phyloP scores from a whole-genome alignment of 768 basidiomycete genomes.

The Xerocomellus amylosporus region DNA sequence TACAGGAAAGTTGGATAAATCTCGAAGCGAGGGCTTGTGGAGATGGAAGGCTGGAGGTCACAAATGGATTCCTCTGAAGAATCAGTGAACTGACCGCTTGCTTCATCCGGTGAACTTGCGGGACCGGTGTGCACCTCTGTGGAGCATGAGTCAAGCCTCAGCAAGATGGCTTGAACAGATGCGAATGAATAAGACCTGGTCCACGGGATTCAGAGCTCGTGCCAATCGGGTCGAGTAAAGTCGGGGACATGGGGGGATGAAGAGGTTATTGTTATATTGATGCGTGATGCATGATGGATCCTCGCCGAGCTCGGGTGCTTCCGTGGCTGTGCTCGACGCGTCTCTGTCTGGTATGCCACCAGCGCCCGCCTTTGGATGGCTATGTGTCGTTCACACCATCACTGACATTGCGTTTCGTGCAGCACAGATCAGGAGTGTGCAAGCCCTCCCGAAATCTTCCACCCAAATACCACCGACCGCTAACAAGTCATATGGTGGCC shows the following conservation, averaged over 20 bases:
- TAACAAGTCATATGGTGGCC: background rate
- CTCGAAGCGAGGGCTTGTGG: background rate
- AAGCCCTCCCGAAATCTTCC: conserved; percentile 15
- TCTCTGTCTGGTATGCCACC: conserved; percentile 52
- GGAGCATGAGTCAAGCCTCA: background rate
- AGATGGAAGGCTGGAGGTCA: background rate
- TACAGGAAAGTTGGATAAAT: background rate
- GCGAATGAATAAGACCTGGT: background rate
- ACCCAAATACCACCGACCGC: background rate
- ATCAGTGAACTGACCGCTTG: background rate
- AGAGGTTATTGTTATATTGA: background rate
- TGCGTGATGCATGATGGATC: no score
- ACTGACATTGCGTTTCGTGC: conserved; percentile 63
- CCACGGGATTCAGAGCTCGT: background rate
- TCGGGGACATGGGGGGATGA: background rate
- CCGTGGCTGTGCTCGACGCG: conserved; percentile 13
- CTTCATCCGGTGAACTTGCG: background rate
- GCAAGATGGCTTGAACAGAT: background rate
- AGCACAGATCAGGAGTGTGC: conserved; percentile 53
- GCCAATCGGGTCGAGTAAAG: background rate
- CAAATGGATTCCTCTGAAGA: background rate
- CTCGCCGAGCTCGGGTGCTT: background rate
- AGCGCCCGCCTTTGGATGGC: conserved; percentile 66
- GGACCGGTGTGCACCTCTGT: background rate
- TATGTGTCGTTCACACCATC: conserved; percentile 61